phyloP scores from a whole-genome alignment of 83 land plant species.

The Picea mariana region DNA sequence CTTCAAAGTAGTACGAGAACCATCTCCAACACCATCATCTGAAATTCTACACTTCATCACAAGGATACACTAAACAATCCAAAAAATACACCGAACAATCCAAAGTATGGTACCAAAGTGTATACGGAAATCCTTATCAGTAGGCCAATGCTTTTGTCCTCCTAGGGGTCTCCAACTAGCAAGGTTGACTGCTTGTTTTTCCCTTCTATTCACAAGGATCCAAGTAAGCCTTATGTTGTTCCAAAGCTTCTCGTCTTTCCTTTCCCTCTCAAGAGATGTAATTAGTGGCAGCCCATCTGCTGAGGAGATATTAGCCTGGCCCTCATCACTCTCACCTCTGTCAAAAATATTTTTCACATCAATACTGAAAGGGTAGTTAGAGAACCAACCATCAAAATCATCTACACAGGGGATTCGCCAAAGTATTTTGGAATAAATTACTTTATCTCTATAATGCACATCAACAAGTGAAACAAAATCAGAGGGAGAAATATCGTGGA shows the following conservation, averaged over 20 bases:
- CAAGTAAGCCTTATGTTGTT: constrained; percentile 41
- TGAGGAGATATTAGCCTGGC: background rate
- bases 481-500: constrained; percentile 16
- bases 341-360: constrained; percentile 17
- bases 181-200: constrained; percentile 32
- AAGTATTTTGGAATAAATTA: constrained; percentile 28
- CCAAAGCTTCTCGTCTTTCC: constrained; percentile 36
- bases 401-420: constrained; percentile 40
- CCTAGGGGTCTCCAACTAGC: constrained; percentile 43
- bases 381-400: constrained; percentile 39
- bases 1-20: constrained; percentile 3
- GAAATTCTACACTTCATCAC: constrained; percentile 23
- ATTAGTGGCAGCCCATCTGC: constrained; percentile 18
- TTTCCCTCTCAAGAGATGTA: constrained; percentile 27
- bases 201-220: constrained; percentile 37
- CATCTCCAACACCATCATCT: background rate
- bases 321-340: background rate
- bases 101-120: constrained; percentile 39
- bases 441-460: constrained; percentile 32
- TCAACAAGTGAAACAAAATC: constrained; percentile 44
- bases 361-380: constrained; percentile 43
- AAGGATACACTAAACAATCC: constrained; percentile 28
- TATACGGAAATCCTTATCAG: constrained; percentile 33
- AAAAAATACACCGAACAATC: constrained; percentile 9
- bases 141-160: constrained; percentile 52